These are phyloP conservation scores for Claviceps spartinae DNA, from an alignment of 2,329 filamentous ascomycete species.

Conservation along the genomic window DNA sequence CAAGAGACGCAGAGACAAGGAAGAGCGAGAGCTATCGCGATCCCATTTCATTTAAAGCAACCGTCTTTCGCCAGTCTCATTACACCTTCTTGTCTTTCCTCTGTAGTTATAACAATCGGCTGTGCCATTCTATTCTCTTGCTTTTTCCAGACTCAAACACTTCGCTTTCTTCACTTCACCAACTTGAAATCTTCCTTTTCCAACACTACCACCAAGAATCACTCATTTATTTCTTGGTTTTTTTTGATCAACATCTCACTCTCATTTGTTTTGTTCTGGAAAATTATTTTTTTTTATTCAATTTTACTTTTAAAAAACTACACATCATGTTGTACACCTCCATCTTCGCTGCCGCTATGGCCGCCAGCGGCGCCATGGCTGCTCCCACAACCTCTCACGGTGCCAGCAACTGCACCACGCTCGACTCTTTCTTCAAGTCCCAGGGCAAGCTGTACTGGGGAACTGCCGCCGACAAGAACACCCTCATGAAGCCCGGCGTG, in stretches of 20 bases:
- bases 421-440: neutral
- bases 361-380: neutral
- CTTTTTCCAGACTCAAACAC: neutral
- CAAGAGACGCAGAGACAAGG: neutral
- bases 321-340: neutral
- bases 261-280: neutral
- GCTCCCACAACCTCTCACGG: neutral
- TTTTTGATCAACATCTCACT: neutral
- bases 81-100: neutral
- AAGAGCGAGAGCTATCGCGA: neutral
- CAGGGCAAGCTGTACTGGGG: neutral
- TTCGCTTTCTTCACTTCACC: neutral
- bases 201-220: neutral
- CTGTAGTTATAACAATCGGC: neutral
- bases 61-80: neutral
- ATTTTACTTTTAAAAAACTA: neutral
- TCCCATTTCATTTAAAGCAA: neutral
- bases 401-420: neutral
- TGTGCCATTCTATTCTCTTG: neutral
- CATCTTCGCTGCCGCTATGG: neutral
- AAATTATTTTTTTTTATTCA: neutral
- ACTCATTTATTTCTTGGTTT: neutral
- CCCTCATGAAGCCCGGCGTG: neutral
- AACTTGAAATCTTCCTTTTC: neutral
- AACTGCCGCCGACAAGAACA: neutral